Percentiles rank a stretch among this genome's conserved stretches.
phyloP scores from a whole-genome alignment of 2,329 filamentous ascomycete species.

The Huntiella omanensis region DNA sequence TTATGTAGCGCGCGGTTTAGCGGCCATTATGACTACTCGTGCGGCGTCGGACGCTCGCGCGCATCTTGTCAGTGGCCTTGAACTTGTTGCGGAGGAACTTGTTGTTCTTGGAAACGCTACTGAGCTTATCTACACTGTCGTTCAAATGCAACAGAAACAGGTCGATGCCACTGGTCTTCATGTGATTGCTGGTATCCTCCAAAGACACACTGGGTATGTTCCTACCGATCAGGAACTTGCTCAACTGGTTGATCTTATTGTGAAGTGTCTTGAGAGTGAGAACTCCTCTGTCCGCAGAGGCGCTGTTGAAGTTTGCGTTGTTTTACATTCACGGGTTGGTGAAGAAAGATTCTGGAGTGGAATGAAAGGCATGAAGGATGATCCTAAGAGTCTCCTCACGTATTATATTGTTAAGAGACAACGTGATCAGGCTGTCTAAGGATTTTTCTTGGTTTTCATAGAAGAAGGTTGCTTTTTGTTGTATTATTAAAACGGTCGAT shows the following conservation, averaged over 20 bases:
- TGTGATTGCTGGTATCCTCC: conserved; percentile 40
- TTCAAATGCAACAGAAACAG: conserved; percentile 24
- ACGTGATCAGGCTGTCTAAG: conserved; percentile 24
- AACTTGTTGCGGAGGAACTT: conserved; percentile 55
- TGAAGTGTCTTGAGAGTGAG: conserved; percentile 37
- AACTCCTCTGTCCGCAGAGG: conserved; percentile 52
- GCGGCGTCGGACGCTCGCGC: conserved; percentile 47
- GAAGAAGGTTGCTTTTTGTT: background rate
- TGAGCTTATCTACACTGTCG: conserved; percentile 38
- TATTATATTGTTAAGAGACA: conserved; percentile 63
- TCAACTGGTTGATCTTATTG: conserved; percentile 30
- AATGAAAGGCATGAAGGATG: conserved; percentile 45
- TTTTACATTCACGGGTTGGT: conserved; percentile 44
- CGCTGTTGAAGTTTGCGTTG: conserved; percentile 61
- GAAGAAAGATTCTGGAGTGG: conserved; percentile 48
- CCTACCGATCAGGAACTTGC: conserved; percentile 33
- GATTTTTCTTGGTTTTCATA: background rate
- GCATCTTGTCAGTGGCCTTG: conserved; percentile 56
- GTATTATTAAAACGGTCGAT: background rate
- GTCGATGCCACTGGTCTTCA: conserved; percentile 40
- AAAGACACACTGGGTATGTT: conserved; percentile 25
- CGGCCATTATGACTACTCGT: conserved; percentile 46
- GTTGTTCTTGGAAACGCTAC: conserved; percentile 44
- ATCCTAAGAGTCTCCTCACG: conserved; percentile 57
- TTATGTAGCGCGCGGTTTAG: conserved; percentile 48